Conservation (phyloP, 176 grass and related monocot species). For the Oryza officinalis region DNA sequence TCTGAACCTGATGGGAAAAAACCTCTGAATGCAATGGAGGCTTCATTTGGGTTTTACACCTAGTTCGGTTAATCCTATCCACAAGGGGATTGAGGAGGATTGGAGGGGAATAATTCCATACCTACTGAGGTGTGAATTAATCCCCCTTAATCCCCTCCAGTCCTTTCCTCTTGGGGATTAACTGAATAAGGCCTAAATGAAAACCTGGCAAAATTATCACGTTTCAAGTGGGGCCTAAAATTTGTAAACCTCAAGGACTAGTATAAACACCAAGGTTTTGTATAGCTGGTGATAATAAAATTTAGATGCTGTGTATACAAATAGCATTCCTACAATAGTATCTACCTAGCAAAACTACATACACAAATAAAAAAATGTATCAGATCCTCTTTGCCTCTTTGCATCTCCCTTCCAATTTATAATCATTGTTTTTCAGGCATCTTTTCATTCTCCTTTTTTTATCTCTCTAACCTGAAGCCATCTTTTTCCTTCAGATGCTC, state of each 20-base stretch:
- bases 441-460: neutral
- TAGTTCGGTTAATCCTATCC: no score
- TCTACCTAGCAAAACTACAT: constrained; percentile 9
- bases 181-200: no score
- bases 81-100: no score
- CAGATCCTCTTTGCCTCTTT: neutral
- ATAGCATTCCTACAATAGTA: neutral
- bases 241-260: neutral
- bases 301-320: neutral
- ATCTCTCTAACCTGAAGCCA: neutral
- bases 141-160: no score
- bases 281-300: constrained; percentile 1
- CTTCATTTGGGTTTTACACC: no score
- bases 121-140: no score
- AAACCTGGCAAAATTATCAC: neutral
- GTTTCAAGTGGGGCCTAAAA: neutral
- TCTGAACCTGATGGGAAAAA: neutral
- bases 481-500: neutral
- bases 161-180: no score
- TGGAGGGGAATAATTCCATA: no score
- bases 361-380: constrained; percentile 3
- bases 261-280: neutral
- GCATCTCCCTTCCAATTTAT: neutral
- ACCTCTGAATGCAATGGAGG: neutral
- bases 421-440: neutral